Conservation (phyloP, 257 asterid genomes). For the Nicotiana benthamiana region DNA sequence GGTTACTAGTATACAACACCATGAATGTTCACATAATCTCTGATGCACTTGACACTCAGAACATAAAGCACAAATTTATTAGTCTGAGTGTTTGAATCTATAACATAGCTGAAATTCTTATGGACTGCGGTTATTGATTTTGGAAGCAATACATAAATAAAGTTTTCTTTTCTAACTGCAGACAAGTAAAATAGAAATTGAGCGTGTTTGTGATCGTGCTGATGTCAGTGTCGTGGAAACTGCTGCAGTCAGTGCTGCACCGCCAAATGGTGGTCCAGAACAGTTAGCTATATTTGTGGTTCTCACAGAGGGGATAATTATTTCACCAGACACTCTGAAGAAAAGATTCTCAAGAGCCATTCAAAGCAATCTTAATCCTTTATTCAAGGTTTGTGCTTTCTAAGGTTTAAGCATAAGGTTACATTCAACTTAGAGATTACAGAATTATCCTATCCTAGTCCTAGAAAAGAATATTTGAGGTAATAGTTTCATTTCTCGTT, state of each 20-base stretch:
- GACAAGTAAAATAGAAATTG: conserved; percentile 85
- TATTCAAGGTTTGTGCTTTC: conserved; percentile 56
- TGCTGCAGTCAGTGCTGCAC: conserved; percentile 69
- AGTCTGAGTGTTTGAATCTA: not conserved
- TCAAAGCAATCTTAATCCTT: conserved; percentile 70
- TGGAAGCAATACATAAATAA: not conserved
- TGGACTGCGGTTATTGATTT: not conserved
- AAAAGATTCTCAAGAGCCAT: conserved; percentile 58
- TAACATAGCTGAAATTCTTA: not conserved
- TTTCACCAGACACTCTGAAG: conserved; percentile 38
- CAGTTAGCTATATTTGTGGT: conserved; percentile 64
- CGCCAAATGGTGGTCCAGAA: conserved; percentile 81
- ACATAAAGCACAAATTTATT: not conserved
- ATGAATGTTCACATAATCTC: not conserved
- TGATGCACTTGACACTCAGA: not conserved
- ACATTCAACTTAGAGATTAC: not conserved
- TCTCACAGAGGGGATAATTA: conserved; percentile 44
- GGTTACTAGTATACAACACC: not conserved
- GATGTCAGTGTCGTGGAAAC: conserved; percentile 74
- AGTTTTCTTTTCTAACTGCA: conserved; percentile 16
- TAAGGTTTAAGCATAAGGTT: not conserved
- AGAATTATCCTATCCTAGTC: not conserved
- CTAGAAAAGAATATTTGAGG: not conserved
- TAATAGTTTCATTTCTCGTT: not conserved
- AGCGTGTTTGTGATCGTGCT: conserved; percentile 67